Base-by-base conservation (phyloP, 2,329 filamentous ascomycete genomes). In the Phoma herbarum region DNA sequence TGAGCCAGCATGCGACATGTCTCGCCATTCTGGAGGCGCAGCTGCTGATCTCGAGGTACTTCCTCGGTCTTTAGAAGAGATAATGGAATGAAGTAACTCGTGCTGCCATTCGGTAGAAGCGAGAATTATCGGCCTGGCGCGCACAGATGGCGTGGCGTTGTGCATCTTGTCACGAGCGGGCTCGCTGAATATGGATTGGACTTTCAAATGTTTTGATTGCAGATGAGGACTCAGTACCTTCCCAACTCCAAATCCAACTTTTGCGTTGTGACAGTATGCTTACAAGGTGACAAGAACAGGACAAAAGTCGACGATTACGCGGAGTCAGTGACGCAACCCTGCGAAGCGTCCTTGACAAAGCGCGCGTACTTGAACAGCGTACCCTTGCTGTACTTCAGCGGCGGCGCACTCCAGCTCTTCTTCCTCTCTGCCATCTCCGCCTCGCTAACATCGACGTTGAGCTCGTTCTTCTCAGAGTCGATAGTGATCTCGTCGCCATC, bases 401-500 rank as follows among this genome's bases (percentile, higher is more conserved):
- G 76, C 31, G 84, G 84, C n/a, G 83, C 80, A 41, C 76, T 78
- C 75, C 82, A 87, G 57, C 79, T 79, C 66, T 81, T 79, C 69
- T 78, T 80, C 64, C 85, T 73, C 72, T 78, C 75, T 26, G 78
- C 80, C 59, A 87, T 68, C 77, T 92, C 90, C 55, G 84, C 84
- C 22, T 90, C 84, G 14, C 85, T 81, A 8, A 93, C 84, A 37
- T 90, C 81, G 4, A 92, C 81, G 65, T 85, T 92, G 77, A 83
- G 85, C 49, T 83, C 83, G 43, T 86, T 86, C 73, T 87, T 86
- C 76, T 93, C 90, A 0, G 92, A 90, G 70, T 96, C 91, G 60
- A 96, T 96, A 47, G 88, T 86, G 66, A 96, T 90, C 57, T 83
- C 83, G 74, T 96, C 92, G 25, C 92, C 92, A 66, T 96, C 89